Percentiles rank a stretch among this genome's conserved stretches.
Evolutionary conservation across 768 basidiomycete genomes (phyloP).

Genomic region (Suillus decipiens): DNA sequence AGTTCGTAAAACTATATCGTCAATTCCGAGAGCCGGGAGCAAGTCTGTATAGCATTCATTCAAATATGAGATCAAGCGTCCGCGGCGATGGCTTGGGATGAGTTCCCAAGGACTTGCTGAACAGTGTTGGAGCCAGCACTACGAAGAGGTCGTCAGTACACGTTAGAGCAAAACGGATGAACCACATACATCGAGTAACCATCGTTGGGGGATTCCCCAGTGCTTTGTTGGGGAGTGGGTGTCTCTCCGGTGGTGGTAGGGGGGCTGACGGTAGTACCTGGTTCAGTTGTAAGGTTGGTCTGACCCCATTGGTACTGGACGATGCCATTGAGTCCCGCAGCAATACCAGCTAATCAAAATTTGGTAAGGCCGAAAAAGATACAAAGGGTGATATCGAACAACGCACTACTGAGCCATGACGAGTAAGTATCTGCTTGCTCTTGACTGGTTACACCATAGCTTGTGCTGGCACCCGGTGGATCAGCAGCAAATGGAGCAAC

Average conservation of each 20-base stretch:
- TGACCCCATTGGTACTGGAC: constrained; percentile 54
- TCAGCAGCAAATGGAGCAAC: constrained; percentile 43
- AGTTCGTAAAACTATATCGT: background rate
- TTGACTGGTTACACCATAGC: constrained; percentile 51
- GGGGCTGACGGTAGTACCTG: constrained; percentile 46
- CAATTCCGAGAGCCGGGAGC: background rate
- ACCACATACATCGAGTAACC: constrained; percentile 49
- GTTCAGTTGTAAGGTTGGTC: constrained; percentile 44
- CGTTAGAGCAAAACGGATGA: constrained; percentile 4
- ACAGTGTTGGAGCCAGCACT: constrained; percentile 27
- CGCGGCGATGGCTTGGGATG: constrained; percentile 37
- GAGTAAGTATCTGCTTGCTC: constrained; percentile 55
- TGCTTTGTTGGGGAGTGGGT: constrained; percentile 31
- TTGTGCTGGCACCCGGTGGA: constrained; percentile 19
- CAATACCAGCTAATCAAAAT: constrained; percentile 39
- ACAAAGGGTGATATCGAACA: background rate
- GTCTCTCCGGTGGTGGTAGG: constrained; percentile 35
- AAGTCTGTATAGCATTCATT: background rate
- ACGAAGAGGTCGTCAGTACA: constrained; percentile 17
- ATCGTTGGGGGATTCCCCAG: constrained; percentile 64
- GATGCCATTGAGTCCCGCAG: constrained; percentile 33
- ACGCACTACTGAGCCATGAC: constrained; percentile 53
- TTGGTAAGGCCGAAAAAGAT: constrained; percentile 1
- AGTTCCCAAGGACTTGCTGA: constrained; percentile 33
- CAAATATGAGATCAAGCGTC: background rate